Evolutionary conservation across 1,139 yeast genomes (phyloP).

Genomic region (Sugiyamaella neomexicana): DNA sequence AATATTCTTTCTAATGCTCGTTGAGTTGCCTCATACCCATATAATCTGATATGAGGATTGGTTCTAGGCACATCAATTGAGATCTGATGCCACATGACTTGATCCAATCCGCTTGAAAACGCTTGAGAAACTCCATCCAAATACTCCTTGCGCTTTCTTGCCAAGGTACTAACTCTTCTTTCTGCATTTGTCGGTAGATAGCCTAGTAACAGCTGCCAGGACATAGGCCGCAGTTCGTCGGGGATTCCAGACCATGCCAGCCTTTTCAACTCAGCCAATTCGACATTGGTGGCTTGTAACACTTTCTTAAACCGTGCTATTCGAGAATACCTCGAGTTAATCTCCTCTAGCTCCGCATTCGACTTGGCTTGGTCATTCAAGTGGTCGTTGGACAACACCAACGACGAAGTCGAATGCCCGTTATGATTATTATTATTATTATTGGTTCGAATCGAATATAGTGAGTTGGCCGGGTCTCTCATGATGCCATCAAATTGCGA

Average conservation of each 20-base stretch:
- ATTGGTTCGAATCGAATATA: slow-evolving; percentile 38
- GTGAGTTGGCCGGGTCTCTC: slow-evolving; percentile 43
- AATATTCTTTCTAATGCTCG: slow-evolving; percentile 72
- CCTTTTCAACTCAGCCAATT: slow-evolving; percentile 65
- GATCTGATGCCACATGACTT: slow-evolving; percentile 91
- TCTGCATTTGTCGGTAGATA: slow-evolving; percentile 84
- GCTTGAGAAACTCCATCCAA: slow-evolving; percentile 65
- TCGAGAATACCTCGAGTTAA: slow-evolving; percentile 60
- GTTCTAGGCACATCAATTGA: slow-evolving; percentile 95
- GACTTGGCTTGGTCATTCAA: slow-evolving; percentile 29
- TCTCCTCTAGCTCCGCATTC: slow-evolving; percentile 52
- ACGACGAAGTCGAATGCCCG: not conserved
- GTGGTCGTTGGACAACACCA: slow-evolving; percentile 5
- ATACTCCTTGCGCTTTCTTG: slow-evolving; percentile 84
- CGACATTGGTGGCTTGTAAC: slow-evolving; percentile 61
- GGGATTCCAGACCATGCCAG: slow-evolving; percentile 97
- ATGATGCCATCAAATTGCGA: slow-evolving; percentile 42
- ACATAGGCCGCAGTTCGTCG: slow-evolving; percentile 69
- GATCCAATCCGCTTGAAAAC: slow-evolving; percentile 66
- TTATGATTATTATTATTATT: not conserved
- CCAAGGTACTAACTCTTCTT: slow-evolving; percentile 67
- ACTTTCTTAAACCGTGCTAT: slow-evolving; percentile 67
- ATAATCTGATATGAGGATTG: slow-evolving; percentile 77
- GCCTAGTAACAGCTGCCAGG: slow-evolving; percentile 90
- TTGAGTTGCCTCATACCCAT: slow-evolving; percentile 70